Conservation (phyloP, 192 early-diverging fungal genomes). For the Backusella luteola region DNA sequence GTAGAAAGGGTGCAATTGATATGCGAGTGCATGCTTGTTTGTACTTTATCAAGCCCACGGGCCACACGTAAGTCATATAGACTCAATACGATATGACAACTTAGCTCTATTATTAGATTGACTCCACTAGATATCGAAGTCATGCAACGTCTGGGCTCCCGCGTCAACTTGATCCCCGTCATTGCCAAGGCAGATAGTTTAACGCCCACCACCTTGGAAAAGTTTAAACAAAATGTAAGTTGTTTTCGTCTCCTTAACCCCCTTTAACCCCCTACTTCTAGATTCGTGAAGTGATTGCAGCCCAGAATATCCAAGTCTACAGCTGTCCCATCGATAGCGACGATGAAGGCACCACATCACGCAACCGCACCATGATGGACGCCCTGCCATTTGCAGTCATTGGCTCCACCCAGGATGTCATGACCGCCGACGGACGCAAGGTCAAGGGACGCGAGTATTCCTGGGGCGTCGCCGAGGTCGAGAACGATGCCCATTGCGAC, state of each 20-base stretch:
- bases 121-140: constrained; percentile 88
- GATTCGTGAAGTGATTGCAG: constrained; percentile 75
- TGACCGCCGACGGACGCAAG: constrained; percentile 75
- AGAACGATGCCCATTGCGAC: constrained; percentile 98
- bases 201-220: constrained; percentile 75
- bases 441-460: constrained; percentile 97
- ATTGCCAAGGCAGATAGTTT: constrained; percentile 92
- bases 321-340: constrained; percentile 88
- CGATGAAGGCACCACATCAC: constrained; percentile 71
- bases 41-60: constrained; percentile 97
- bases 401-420: constrained; percentile 85
- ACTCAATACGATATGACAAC: background rate
- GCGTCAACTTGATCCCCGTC: constrained; percentile 92
- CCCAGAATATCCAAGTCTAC: constrained; percentile 93
- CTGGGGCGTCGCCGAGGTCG: constrained; percentile 99
- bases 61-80: constrained; percentile 65
- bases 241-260: constrained; percentile 19
- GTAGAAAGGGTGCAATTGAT: constrained; percentile 83
- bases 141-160: constrained; percentile 88
- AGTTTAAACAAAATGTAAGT: constrained; percentile 76
- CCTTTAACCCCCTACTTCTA: background rate
- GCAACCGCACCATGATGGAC: constrained; percentile 83
- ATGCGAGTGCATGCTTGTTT: constrained; percentile 93
- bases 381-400: constrained; percentile 98
- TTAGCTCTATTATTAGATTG: constrained; percentile 37